phyloP scores from a whole-genome alignment of 768 basidiomycete species.

The Boletus huronensis region DNA sequence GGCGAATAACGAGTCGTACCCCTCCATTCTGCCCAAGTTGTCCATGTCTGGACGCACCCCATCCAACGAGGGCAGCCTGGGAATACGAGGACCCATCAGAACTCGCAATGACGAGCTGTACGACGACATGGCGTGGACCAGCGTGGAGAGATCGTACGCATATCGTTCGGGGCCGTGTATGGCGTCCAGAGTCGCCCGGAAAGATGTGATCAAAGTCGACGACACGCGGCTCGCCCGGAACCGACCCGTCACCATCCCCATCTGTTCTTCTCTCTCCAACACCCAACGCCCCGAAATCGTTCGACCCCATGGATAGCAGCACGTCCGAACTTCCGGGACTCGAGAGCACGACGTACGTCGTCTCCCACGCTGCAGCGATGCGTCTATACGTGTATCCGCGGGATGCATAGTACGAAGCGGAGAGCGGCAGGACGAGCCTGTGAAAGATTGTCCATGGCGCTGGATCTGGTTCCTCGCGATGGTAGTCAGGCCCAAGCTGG shows the following conservation, averaged over 20 bases:
- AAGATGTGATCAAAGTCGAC: slow-evolving; percentile 19
- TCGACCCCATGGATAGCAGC: slow-evolving; percentile 75
- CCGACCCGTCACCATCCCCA: neutral
- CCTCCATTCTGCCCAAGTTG: slow-evolving; percentile 56
- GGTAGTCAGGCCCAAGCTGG: slow-evolving; percentile 58
- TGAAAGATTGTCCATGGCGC: slow-evolving; percentile 39
- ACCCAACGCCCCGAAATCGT: slow-evolving; percentile 84
- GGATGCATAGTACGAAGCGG: slow-evolving; percentile 23
- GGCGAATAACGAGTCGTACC: slow-evolving; percentile 14
- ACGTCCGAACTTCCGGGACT: slow-evolving; percentile 41
- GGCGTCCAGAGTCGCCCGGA: slow-evolving; percentile 35
- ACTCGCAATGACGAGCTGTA: slow-evolving; percentile 34
- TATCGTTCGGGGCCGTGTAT: slow-evolving; percentile 19
- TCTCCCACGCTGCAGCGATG: slow-evolving; percentile 80
- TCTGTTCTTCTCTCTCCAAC: slow-evolving; percentile 34
- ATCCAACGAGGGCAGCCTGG: slow-evolving; percentile 54
- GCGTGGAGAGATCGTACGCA: slow-evolving; percentile 47
- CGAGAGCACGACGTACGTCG: slow-evolving; percentile 67
- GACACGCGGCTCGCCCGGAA: slow-evolving; percentile 2
- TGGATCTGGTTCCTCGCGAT: slow-evolving; percentile 9
- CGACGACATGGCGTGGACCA: slow-evolving; percentile 73
- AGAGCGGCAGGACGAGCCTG: slow-evolving; percentile 42
- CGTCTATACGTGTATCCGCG: slow-evolving; percentile 43
- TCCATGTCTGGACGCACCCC: slow-evolving; percentile 84
- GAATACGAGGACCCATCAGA: slow-evolving; percentile 13